Evolutionary conservation across 805 yeast genomes (phyloP).

Genomic region (Grigorovia humatica): DNA sequence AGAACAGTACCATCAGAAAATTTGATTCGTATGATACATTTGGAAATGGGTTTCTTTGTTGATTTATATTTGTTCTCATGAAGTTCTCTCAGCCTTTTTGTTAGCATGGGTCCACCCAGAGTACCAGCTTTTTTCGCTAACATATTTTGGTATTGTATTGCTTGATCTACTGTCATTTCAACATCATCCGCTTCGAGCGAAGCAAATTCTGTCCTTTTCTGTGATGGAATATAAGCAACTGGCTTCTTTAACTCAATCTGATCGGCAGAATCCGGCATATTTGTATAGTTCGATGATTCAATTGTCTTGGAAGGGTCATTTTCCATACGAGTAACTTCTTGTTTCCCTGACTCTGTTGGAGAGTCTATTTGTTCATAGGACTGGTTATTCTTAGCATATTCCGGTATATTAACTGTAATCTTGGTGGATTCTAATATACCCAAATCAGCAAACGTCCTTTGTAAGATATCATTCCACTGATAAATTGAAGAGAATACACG

Average conservation of each 20-base stretch:
- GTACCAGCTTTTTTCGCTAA: conserved; percentile 33
- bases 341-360: no score
- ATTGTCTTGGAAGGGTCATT: no score
- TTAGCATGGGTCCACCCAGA: conserved; percentile 32
- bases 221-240: conserved; percentile 16
- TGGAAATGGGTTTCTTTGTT: conserved; percentile 2
- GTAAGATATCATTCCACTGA: conserved; percentile 6
- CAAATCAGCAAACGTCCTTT: conserved; percentile 9
- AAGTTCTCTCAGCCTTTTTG: conserved; percentile 33
- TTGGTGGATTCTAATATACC: conserved; percentile 11
- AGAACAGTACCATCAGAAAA: conserved; percentile 48
- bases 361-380: no score
- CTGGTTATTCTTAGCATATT: neutral
- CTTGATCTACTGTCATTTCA: conserved; percentile 43
- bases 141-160: conserved; percentile 41
- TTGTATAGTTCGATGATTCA: no score
- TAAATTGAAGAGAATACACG: conserved; percentile 18
- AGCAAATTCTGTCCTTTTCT: neutral
- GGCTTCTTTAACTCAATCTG: conserved; percentile 10
- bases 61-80: conserved; percentile 17
- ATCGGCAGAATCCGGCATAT: neutral
- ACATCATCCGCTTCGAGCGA: conserved; percentile 23
- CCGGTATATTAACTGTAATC: conserved; percentile 3
- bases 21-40: conserved; percentile 39
- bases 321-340: no score